Conservation (phyloP, 2,329 filamentous ascomycete species). For the Phoma sp. region DNA sequence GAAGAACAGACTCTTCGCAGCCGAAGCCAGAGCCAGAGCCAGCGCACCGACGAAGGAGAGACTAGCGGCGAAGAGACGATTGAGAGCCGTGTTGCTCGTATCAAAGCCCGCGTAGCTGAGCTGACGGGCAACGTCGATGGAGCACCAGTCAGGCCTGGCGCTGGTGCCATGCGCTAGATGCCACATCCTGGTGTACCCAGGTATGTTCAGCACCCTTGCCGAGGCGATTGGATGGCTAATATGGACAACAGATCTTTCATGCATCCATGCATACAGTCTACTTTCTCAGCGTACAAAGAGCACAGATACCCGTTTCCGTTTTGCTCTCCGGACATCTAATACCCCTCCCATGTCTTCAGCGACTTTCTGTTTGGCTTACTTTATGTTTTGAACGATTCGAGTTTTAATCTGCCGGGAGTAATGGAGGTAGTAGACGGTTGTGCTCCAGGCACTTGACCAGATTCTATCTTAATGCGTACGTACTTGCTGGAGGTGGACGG, state of each 20-base stretch:
- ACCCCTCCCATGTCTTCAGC: conserved; percentile 26
- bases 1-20: conserved; percentile 68
- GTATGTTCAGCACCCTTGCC: neutral
- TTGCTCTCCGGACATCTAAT: conserved; percentile 32
- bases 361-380: neutral
- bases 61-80: conserved; percentile 98
- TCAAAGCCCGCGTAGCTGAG: conserved; percentile 96
- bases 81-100: conserved; percentile 93
- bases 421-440: conserved; percentile 1
- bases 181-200: neutral
- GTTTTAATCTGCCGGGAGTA: conserved; percentile 13
- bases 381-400: conserved; percentile 8
- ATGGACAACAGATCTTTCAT: conserved; percentile 1
- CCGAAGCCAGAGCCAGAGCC: conserved; percentile 60
- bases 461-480: conserved; percentile 3
- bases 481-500: neutral
- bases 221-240: neutral
- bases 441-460: neutral
- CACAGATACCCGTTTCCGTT: conserved; percentile 35
- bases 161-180: conserved; percentile 8
- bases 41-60: conserved; percentile 78
- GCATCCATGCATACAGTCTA: conserved; percentile 18
- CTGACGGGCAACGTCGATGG: conserved; percentile 68
- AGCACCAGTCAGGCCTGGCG: conserved; percentile 21
- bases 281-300: conserved; percentile 32